These are phyloP conservation scores for Cornus suecica DNA, from an alignment of 148 eudicot species.

Conservation along the genomic window DNA sequence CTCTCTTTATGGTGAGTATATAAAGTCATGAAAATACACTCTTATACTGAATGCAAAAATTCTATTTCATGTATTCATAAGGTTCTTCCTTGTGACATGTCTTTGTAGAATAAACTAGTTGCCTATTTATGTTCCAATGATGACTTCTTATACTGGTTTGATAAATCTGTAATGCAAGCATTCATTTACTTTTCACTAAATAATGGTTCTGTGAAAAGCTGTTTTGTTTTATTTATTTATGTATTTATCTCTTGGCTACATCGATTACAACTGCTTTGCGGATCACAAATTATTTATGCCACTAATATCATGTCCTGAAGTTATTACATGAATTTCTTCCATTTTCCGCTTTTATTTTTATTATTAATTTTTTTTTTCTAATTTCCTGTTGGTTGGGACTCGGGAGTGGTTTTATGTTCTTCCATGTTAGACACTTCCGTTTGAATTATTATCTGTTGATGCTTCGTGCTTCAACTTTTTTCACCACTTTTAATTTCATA, in stretches of 20 bases:
- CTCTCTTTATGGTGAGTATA: constrained; percentile 77
- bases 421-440: neutral
- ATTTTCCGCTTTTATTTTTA: too few species aligned
- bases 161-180: neutral
- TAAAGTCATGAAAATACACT: neutral
- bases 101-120: constrained; percentile 4
- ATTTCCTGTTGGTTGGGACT: too few species aligned
- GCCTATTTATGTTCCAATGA: neutral
- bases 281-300: too few species aligned
- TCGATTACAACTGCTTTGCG: too few species aligned
- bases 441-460: neutral
- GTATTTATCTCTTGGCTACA: too few species aligned
- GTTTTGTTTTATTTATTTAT: neutral
- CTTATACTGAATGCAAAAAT: neutral
- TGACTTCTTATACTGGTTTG: neutral
- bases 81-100: neutral
- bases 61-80: neutral
- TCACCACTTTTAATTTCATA: neutral
- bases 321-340: too few species aligned
- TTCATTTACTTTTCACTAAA: neutral
- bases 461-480: neutral
- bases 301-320: too few species aligned
- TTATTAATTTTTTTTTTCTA: too few species aligned
- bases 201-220: neutral
- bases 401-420: too few species aligned